These are phyloP conservation scores for Secale cereale DNA, from an alignment of 176 grass and related monocot genomes.

Conservation along the genomic window DNA sequence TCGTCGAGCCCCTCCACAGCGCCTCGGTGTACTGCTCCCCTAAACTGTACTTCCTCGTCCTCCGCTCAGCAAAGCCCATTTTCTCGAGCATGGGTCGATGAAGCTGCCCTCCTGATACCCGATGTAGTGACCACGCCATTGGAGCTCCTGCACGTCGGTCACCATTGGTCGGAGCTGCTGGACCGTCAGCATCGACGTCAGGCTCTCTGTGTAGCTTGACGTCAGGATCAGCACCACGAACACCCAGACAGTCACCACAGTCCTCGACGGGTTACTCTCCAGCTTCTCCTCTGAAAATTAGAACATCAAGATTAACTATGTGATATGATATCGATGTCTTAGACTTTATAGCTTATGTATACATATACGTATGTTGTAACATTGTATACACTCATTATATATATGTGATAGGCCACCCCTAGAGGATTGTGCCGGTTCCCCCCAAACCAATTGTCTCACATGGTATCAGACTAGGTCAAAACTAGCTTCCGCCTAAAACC, in stretches of 20 bases:
- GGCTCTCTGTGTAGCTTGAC: constrained; percentile 21
- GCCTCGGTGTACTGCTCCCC: constrained; percentile 46
- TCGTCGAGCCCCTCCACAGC: constrained; percentile 44
- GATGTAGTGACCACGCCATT: constrained; percentile 33
- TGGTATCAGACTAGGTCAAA: too few relatives aligned
- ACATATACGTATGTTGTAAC: too few relatives aligned
- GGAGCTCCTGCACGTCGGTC: constrained; percentile 52
- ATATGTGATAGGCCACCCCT: too few relatives aligned
- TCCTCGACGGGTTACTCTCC: constrained; percentile 77
- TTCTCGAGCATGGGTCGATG: constrained; percentile 8
- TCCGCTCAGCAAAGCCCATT: constrained; percentile 22
- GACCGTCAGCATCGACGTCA: constrained; percentile 28
- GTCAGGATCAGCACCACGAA: constrained; percentile 86
- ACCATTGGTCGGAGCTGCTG: constrained; percentile 71
- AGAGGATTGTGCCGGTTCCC: too few relatives aligned
- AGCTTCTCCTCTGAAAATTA: constrained; percentile 86
- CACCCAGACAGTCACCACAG: constrained; percentile 70
- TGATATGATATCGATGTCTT: neutral
- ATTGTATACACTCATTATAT: too few relatives aligned
- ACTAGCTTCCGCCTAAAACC: too few relatives aligned
- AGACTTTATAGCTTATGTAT: too few relatives aligned
- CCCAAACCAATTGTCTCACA: too few relatives aligned
- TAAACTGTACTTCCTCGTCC: constrained; percentile 40
- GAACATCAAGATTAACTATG: too few relatives aligned
- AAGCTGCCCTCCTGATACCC: constrained; percentile 76